Percentiles rank a stretch among this genome's conserved stretches.
phyloP scores from a whole-genome alignment of 2,329 filamentous ascomycete species.

The Conoideocrella luteorostrata region DNA sequence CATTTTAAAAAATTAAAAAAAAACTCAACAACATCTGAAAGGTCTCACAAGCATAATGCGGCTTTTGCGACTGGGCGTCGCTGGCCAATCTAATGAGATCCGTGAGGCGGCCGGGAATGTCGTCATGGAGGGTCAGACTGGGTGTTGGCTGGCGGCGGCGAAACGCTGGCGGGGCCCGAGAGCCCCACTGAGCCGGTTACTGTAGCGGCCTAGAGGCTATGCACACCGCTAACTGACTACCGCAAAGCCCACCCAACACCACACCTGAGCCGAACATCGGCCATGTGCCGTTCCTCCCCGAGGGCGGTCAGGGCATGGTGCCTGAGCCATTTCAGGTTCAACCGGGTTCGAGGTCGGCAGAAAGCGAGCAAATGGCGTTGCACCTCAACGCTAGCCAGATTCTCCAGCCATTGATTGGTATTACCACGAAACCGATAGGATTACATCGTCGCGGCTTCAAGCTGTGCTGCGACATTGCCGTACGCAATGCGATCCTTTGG shows the following conservation, averaged over 20 bases:
- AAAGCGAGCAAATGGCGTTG: neutral
- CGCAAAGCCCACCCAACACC: too few species aligned
- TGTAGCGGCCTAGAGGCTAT: neutral
- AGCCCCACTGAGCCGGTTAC: constrained; percentile 1
- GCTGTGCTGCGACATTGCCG: neutral
- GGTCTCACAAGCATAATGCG: neutral
- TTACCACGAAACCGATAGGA: neutral
- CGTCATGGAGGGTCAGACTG: constrained; percentile 12
- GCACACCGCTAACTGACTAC: constrained; percentile 3
- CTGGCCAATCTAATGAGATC: too few species aligned
- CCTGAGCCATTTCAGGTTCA: neutral
- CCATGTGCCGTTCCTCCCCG: constrained; percentile 2
- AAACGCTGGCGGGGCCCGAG: neutral
- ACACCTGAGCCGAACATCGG: neutral
- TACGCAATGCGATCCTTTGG: constrained; percentile 28
- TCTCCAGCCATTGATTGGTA: neutral
- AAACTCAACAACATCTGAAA: neutral
- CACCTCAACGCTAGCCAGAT: neutral
- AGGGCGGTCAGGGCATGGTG: constrained; percentile 11
- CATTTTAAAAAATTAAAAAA: constrained; percentile 8
- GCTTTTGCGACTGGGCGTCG: neutral
- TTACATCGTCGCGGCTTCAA: neutral
- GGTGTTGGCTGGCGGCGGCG: constrained; percentile 3
- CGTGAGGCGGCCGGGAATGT: constrained; percentile 5
- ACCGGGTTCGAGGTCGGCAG: constrained; percentile 2